A percentile compares a stretch with the other conserved stretches of the same genome.
These are phyloP conservation scores for Rhizopogon vulgaris DNA, from an alignment of 768 basidiomycete species.

Conservation along the genomic window DNA sequence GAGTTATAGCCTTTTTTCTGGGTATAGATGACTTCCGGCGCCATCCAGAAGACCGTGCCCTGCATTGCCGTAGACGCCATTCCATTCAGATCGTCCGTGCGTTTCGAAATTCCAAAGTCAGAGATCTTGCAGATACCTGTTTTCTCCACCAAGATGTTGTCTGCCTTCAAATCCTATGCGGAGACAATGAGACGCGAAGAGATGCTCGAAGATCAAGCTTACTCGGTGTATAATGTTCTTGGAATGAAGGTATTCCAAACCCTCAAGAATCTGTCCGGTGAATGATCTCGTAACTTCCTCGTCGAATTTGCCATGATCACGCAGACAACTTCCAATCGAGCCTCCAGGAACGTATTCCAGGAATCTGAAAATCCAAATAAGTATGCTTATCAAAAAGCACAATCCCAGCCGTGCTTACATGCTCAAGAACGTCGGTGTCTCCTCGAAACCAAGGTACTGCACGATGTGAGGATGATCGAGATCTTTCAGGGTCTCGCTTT, in stretches of 20 bases:
- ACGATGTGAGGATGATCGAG: conserved; percentile 97
- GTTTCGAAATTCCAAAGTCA: conserved; percentile 98
- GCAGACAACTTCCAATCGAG: conserved; percentile 84
- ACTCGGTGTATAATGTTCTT: conserved; percentile 91
- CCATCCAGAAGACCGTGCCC: conserved; percentile 99
- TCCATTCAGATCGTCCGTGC: conserved; percentile 79
- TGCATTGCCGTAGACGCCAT: conserved; percentile 90
- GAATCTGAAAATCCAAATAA: conserved; percentile 53
- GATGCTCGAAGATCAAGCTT: conserved; percentile 10
- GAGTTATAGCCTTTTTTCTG: conserved; percentile 90
- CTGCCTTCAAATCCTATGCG: conserved; percentile 87
- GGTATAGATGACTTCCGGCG: conserved; percentile 87
- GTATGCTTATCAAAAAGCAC: not conserved
- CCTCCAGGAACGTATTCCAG: conserved; percentile 99
- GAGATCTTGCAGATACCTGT: conserved; percentile 94
- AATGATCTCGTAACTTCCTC: conserved; percentile 92
- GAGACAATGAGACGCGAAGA: conserved; percentile 3
- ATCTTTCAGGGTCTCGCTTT: conserved; percentile 94
- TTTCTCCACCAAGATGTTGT: conserved; percentile 95
- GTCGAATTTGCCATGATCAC: conserved; percentile 88
- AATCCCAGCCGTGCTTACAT: conserved; percentile 53
- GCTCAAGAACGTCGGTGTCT: conserved; percentile 82
- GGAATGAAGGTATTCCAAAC: conserved; percentile 89
- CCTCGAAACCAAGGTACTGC: conserved; percentile 93
- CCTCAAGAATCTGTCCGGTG: conserved; percentile 84